Base-by-base conservation (phyloP, 2,329 filamentous ascomycete species). In the Colletotrichum siamense region DNA sequence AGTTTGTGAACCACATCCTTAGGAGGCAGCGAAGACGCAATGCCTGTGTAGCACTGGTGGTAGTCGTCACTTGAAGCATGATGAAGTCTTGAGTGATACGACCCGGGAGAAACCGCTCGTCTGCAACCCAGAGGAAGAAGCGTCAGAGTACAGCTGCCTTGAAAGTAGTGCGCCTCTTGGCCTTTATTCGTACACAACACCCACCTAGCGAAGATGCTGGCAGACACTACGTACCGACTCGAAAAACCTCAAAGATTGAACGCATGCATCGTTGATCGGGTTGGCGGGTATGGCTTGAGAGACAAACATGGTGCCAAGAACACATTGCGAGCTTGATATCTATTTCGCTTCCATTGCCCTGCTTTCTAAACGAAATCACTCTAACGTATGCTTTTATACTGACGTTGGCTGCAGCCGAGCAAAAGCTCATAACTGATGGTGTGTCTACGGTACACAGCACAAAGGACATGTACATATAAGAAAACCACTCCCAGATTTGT, bases 41-140 rank as follows among this genome's bases (percentile, higher is more conserved):
- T 18, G 0, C 8, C 2, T 0, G 3, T 18, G 1, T 16, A 18
- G 0, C 8, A 1, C 2, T 39, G 7, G 8, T 8, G 8, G 0
- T 8, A 0, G 36, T 39, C 36, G 8, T 18, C 36, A 39, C 36
- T 18, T 39, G 36, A 10, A 44, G 39, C 16, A 44, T 5, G 16
- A 44, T n/a, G 12, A 26, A 57, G 52, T 1, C 22, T 16, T 26
- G 52, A 2, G 0, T 26, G 16, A 44, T 44, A 1, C 1, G 36
- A 18, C 1, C 36, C 5, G 1, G 15, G 1, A 15, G 13, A 16
- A 7, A 16, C 13, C 13, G 6, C 13, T 36, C 3, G 34, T 15
- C 6, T 36, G 13, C 12, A 34, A 15, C 32, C 32, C 6, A 3
- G 32, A 34, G 13, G 34, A 36, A 16, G 3, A 16, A 4, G 15